These are phyloP conservation scores for Tetrapisispora taiwanensis DNA, from an alignment of 805 yeast genomes.

Conservation along the genomic window DNA sequence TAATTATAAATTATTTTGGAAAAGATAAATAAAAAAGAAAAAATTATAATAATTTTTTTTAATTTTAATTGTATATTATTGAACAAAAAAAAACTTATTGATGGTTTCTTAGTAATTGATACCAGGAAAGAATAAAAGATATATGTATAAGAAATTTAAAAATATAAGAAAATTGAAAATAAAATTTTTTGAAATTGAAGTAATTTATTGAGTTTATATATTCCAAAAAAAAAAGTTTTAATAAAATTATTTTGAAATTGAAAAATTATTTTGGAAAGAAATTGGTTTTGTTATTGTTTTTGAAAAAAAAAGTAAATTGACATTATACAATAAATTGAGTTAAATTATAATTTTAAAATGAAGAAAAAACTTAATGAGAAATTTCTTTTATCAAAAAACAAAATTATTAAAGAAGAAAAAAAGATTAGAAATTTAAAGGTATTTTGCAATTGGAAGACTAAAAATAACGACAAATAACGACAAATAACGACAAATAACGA, in stretches of 20 bases:
- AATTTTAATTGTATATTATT: background rate
- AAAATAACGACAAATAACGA: background rate
- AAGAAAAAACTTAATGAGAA: background rate
- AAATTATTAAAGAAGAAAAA: background rate
- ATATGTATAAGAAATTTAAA: too few species aligned
- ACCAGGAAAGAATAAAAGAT: background rate
- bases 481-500: too few species aligned
- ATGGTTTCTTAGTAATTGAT: background rate
- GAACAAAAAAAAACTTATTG: slow-evolving; percentile 4
- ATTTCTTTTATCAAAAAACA: background rate
- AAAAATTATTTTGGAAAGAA: too few species aligned
- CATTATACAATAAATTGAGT: too few species aligned
- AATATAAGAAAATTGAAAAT: background rate
- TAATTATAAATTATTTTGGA: background rate
- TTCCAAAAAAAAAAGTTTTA: background rate
- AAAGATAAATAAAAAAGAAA: background rate
- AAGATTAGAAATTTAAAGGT: background rate
- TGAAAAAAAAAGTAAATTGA: too few species aligned
- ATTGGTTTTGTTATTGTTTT: too few species aligned
- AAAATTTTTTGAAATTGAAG: background rate
- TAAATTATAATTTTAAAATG: background rate
- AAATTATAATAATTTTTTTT: background rate
- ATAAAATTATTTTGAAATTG: too few species aligned
- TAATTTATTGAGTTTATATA: slow-evolving; percentile 2
- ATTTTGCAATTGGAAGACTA: background rate